A percentile compares a stretch with the other conserved stretches of the same genome.
Evolutionary conservation across 805 yeast species (phyloP).

Genomic region (Tetrapisispora pingtungensis): DNA sequence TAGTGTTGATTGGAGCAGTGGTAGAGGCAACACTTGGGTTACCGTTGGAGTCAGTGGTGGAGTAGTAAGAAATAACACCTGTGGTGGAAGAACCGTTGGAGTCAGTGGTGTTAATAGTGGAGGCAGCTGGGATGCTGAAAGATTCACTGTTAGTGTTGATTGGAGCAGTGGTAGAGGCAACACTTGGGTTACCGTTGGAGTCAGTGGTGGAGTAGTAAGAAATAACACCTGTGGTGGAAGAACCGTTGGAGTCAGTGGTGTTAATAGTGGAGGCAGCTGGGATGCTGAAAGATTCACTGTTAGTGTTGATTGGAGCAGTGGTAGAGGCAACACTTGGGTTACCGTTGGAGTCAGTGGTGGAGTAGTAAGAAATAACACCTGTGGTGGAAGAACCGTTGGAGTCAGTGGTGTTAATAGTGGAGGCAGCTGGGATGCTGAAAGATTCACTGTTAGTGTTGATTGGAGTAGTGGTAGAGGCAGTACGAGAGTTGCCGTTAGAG

Average conservation of each 20-base stretch:
- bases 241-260: neutral
- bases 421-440: neutral
- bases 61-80: neutral
- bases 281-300: neutral
- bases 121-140: neutral
- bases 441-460: neutral
- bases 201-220: neutral
- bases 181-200: too few relatives aligned
- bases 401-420: neutral
- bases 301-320: neutral
- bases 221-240: neutral
- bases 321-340: too few relatives aligned
- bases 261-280: neutral
- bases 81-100: neutral
- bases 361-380: neutral
- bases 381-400: neutral
- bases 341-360: neutral
- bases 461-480: too few relatives aligned
- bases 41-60: neutral
- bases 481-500: too few relatives aligned
- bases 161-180: too few relatives aligned
- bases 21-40: too few relatives aligned
- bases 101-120: neutral
- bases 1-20: neutral
- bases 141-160: neutral